Percentiles rank a stretch among this genome's conserved stretches.
Conservation (phyloP, 805 yeast species). For the Saccharomycopsis microspora region DNA sequence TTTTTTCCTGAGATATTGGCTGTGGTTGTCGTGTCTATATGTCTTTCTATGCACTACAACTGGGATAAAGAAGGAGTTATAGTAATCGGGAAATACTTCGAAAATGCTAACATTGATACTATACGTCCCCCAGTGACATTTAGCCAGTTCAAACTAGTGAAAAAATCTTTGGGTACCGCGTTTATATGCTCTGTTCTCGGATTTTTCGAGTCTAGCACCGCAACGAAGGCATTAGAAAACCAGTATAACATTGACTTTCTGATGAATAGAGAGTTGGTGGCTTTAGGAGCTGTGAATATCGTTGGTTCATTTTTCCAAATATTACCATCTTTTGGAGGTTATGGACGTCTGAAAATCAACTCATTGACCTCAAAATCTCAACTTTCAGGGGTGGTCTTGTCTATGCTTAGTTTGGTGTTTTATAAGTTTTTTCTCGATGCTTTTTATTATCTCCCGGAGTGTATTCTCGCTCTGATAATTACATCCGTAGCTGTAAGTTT, state of each 20-base stretch:
- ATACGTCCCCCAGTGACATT: background rate
- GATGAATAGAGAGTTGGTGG: constrained; percentile 83
- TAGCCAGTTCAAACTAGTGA: constrained; percentile 22
- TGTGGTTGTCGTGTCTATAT: constrained; percentile 53
- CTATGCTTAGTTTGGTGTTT: constrained; percentile 17
- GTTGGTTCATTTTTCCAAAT: constrained; percentile 45
- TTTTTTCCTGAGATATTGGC: constrained; percentile 80
- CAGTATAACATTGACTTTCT: constrained; percentile 62
- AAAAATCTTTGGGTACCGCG: constrained; percentile 20
- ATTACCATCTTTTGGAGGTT: constrained; percentile 90
- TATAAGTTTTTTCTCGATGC: constrained; percentile 20
- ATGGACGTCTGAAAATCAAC: constrained; percentile 85
- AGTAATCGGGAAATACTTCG: constrained; percentile 26
- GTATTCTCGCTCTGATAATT: constrained; percentile 33
- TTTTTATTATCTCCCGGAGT: constrained; percentile 32
- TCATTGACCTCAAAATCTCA: constrained; percentile 37
- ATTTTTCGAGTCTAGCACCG: constrained; percentile 87
- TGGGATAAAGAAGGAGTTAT: constrained; percentile 29
- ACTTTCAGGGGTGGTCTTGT: constrained; percentile 15
- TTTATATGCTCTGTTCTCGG: constrained; percentile 68
- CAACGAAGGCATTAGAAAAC: constrained; percentile 76
- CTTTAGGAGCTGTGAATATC: constrained; percentile 69
- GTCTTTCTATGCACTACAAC: constrained; percentile 31
- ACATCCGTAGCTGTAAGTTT: constrained; percentile 32
- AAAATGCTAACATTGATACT: constrained; percentile 22